phyloP scores from a whole-genome alignment of 2,329 filamentous ascomycete genomes.

The Cordyceps cateniannulata region DNA sequence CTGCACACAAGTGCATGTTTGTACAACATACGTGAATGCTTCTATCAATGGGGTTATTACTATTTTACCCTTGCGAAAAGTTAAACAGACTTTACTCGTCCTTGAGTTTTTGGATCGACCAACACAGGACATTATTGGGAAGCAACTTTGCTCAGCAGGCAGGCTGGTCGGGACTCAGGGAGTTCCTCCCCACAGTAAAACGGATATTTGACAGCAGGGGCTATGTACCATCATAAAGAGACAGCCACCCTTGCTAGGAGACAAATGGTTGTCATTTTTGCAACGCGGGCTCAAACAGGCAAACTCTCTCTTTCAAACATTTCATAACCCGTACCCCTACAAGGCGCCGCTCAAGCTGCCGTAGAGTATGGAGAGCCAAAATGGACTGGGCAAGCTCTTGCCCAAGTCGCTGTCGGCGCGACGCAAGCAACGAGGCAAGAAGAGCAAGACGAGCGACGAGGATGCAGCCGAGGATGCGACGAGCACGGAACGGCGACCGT shows the following conservation, averaged over 20 bases:
- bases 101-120: no score
- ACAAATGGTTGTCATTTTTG: conserved; percentile 2
- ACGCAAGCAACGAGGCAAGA: conserved; percentile 39
- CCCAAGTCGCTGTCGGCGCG: conserved; percentile 45
- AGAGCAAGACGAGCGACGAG: conserved; percentile 33
- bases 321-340: neutral
- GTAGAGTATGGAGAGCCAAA: conserved; percentile 17
- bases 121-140: no score
- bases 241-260: conserved; percentile 10
- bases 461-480: neutral
- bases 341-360: neutral
- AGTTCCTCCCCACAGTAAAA: neutral
- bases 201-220: neutral
- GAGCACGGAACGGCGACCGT: conserved; percentile 14
- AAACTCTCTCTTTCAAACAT: conserved; percentile 7
- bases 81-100: no score
- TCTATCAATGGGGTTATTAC: no score
- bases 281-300: neutral
- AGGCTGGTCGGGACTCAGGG: no score
- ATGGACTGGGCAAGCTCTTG: conserved; percentile 44
- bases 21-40: no score
- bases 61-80: no score
- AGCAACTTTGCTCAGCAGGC: no score
- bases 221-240: neutral
- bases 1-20: neutral